These are phyloP conservation scores for Plantago lanceolata DNA, from an alignment of 305 asterid species.

Conservation along the genomic window DNA sequence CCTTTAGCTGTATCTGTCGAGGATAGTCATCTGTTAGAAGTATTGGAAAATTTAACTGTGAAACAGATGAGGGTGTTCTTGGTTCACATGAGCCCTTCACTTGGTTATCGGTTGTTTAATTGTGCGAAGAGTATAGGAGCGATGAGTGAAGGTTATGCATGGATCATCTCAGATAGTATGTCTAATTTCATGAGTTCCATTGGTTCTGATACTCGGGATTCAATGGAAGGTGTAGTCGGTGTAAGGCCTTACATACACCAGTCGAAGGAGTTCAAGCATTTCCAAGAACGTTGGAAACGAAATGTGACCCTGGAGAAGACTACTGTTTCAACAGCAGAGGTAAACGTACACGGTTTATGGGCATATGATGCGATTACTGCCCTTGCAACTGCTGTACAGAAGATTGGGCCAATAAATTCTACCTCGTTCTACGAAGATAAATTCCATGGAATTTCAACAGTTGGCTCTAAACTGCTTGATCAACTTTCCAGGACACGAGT, in stretches of 20 bases:
- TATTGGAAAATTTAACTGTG: slow-evolving; percentile 29
- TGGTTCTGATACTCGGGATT: background rate
- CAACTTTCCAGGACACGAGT: slow-evolving; percentile 28
- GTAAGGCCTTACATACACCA: slow-evolving; percentile 27
- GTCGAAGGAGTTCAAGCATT: slow-evolving; percentile 19
- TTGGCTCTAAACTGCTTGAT: slow-evolving; percentile 32
- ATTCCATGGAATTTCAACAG: slow-evolving; percentile 21
- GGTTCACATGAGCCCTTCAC: too few species aligned
- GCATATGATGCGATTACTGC: slow-evolving; percentile 49
- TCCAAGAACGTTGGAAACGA: slow-evolving; percentile 36
- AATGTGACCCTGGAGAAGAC: slow-evolving; percentile 12
- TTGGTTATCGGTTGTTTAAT: too few species aligned
- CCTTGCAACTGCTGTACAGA: slow-evolving; percentile 40
- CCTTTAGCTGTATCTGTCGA: slow-evolving; percentile 32
- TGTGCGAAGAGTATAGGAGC: too few species aligned
- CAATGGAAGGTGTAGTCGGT: slow-evolving; percentile 13
- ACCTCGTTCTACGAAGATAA: slow-evolving; percentile 1
- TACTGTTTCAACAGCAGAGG: slow-evolving; percentile 11
- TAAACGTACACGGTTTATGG: slow-evolving; percentile 45
- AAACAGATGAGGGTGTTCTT: slow-evolving; percentile 27
- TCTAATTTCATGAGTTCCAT: background rate
- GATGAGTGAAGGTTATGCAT: too few species aligned
- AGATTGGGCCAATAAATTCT: slow-evolving; percentile 11
- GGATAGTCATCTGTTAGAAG: slow-evolving; percentile 26
- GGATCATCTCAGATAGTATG: too few species aligned